Base-by-base conservation (phyloP, 2,329 filamentous ascomycete genomes). In the Dryadomyces quercus-mongolicae region DNA sequence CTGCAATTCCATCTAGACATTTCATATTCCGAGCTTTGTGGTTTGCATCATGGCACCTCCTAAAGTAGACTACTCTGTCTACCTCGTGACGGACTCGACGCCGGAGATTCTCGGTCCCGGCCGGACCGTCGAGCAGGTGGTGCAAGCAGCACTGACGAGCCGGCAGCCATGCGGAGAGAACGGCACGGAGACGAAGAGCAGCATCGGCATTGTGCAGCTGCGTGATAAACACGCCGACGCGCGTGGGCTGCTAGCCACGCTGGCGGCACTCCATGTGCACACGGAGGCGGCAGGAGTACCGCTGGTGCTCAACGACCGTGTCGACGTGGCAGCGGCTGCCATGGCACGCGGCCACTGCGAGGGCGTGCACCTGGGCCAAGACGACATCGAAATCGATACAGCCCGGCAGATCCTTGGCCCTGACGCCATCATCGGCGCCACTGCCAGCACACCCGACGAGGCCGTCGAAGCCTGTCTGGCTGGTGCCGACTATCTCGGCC, bases 1-100 rank as follows among this genome's bases (percentile, higher is more conserved):
- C 25, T 8, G 25, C 25, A 31, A 31, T 8, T 5, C 8, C 25
- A 4, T 31, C 25, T 8, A 4, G 8, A 31, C 25, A 8, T 31
- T 4, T 31, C 25, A 4, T 8, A 5, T 40, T 16, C 15, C 36
- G 15, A 12, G 36, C 10, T 40, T 4, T 12, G 10, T 5, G 3
- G 10, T 16, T 40, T 40, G 36, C 8, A 40, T 12, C 15, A 22
- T 31, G 49, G 49, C 21, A 8, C 49, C 49, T 22, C 18, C 20
- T 10, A 40, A 40, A 16, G 43, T 85, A 49, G 82, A 95, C 69
- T 91, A 94, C 67, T 84, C 85, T 50, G 74, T 96, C 43, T 96
- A 96, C 67, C 77, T 96, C 55, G 91, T 96, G 61, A 96, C 91
- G 5, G 91, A 96, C 75, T 93, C 89, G 51, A 95, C 90, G n/a